Evolutionary conservation across 1,284 basidiomycete genomes (phyloP).

Genomic region (Pseudozyma hubeiensis): DNA sequence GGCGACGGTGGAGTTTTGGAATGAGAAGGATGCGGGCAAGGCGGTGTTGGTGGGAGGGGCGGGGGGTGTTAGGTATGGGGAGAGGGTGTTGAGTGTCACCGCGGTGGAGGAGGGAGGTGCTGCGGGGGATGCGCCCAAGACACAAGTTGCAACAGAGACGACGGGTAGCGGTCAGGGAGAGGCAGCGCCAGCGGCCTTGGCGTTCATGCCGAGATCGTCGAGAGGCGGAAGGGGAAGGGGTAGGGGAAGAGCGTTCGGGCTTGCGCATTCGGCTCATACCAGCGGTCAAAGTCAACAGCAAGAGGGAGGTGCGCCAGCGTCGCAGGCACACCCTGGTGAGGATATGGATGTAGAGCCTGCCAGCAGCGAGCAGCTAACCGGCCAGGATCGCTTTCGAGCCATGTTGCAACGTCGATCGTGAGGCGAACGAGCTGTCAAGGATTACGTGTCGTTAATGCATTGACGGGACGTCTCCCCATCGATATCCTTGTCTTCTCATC

Average conservation of each 20-base stretch:
- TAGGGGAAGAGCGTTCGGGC: slow-evolving; percentile 30
- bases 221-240: slow-evolving; percentile 29
- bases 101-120: slow-evolving; percentile 10
- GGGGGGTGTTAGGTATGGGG: slow-evolving; percentile 12
- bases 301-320: background rate
- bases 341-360: slow-evolving; percentile 39
- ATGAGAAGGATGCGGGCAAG: slow-evolving; percentile 46
- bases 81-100: slow-evolving; percentile 6
- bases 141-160: background rate
- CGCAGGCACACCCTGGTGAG: background rate
- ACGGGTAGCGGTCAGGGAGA: background rate
- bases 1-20: slow-evolving; percentile 53
- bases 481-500: too few species aligned
- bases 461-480: too few species aligned
- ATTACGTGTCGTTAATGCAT: too few species aligned
- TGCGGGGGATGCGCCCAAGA: background rate
- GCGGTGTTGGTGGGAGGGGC: slow-evolving; percentile 37
- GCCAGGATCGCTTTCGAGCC: slow-evolving; percentile 53
- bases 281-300: slow-evolving; percentile 1
- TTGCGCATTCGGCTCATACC: slow-evolving; percentile 2
- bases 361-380: slow-evolving; percentile 16
- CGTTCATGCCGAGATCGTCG: slow-evolving; percentile 32
- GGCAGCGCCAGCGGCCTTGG: slow-evolving; percentile 5
- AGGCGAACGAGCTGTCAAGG: too few species aligned
- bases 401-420: slow-evolving; percentile 31